Base-by-base conservation (phyloP, 2,329 filamentous ascomycete species). In the Talaromyces piceae region DNA sequence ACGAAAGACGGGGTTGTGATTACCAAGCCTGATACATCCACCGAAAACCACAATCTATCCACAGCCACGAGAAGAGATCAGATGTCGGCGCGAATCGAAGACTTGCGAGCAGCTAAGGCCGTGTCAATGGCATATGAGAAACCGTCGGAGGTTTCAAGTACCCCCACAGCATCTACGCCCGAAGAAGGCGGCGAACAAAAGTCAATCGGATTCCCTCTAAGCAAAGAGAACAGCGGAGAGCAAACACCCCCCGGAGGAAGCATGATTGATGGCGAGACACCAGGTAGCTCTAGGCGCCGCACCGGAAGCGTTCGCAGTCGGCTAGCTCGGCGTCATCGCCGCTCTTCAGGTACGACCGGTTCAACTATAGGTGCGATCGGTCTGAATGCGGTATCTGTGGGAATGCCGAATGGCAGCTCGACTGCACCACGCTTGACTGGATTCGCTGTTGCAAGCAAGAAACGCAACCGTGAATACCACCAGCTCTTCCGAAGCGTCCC, bases 391-490 rank as follows among this genome's bases (percentile, higher is more conserved):
- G 75, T 79, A 30, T 84, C 85, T 3, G 68, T 91, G n/a, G 81
- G 81, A 13, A 81, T 86, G 58, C 80, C 86, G 12, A 74, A 74
- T 25, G 74, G 76, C 33, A 75, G 73, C 53, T 64, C 77, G 13
- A 80, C 78, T 58, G 78, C 81, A 4, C 86, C 88, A 41, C 90
- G 91, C 57, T 77, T 95, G 57, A 95, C 91, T 4, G 93, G 93
- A 0, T 98, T 98, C 66, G 91, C 93, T 46, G 90, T 97, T 57
- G 93, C 93, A 45, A 94, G 88, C 66, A 95, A 94, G 68, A 96
- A 93, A 73, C 83, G 94, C 51, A 98, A 98, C 70, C 83, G 89
- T 45, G 93, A 97, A 64, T 98, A 97, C 62, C 93, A 98, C 67
- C 81, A 80, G 53, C 73, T 95, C 2, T 98, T 98, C 76, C 87